Base-by-base conservation (phyloP, 1,139 yeast genomes). In the Suzukiozyma palmioleophila region DNA sequence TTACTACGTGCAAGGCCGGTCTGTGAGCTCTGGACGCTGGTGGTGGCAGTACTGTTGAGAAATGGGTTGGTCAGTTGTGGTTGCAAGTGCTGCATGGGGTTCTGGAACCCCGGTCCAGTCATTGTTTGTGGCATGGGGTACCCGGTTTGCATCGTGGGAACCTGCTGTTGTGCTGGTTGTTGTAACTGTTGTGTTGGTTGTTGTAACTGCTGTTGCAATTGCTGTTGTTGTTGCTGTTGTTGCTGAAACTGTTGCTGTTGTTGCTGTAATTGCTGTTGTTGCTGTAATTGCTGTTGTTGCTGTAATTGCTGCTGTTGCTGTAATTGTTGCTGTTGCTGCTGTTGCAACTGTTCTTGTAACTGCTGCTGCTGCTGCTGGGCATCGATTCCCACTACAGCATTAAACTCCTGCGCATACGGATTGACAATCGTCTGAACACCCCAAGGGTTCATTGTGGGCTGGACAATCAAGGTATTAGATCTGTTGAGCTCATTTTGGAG, bases 361-460 rank as follows among this genome's bases (percentile, higher is more conserved):
- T 36, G 42, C n/a, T 25, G 32, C 27, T 43, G 48, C 30, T 38
- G 50, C 33, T 43, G 48, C 15, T 42, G 47, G 24, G 41, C 31
- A 38, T 29, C 38, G 44, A 41, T 25, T 14, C n/a, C 22, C 13
- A 21, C 26, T 10, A 33, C 36, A 10, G 36, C 29, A 25, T 33
- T 33, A 16, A 33, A 33, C 12, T 29, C 38, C 12, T 32, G 40
- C 16, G 35, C 34, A 11, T 34, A 32, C 14, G 26, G 42, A 43
- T 39, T 36, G n/a, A 38, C 26, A 31, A 1, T 35, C 4, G 39
- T 38, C 22, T 45, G 47, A 28, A 41, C 39, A 9, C 63, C 69
- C 77, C 77, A 72, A 3, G 77, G 77, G 48, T 71, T 72, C 48
- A 50, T 66, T 0, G 74, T 67, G 15, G 69, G 61, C 46, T 69